phyloP scores from a whole-genome alignment of 352 stramenopile genomes.

The Phytophthora macrochlamydospora region DNA sequence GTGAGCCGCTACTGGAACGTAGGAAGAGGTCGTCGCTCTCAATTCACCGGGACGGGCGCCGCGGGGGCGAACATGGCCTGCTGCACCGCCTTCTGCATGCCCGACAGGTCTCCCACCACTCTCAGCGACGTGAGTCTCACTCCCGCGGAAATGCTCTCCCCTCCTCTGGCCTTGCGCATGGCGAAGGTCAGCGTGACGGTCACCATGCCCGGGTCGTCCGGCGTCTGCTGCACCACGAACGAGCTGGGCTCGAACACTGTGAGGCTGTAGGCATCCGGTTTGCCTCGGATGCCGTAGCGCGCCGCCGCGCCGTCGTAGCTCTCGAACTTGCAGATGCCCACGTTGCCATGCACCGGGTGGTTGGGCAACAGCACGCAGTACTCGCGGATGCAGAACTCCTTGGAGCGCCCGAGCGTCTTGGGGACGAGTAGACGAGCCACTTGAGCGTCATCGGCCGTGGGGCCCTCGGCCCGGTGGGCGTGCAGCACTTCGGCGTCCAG shows the following conservation, averaged over 20 bases:
- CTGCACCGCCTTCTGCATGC: constrained; percentile 71
- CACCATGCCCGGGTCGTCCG: constrained; percentile 63
- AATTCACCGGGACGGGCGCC: neutral
- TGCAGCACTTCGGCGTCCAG: constrained; percentile 84
- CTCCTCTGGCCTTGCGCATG: constrained; percentile 76
- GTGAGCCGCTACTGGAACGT: too few relatives aligned
- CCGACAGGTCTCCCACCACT: constrained; percentile 57
- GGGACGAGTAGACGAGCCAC: constrained; percentile 80
- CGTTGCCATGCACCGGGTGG: constrained; percentile 61
- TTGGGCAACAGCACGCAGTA: constrained; percentile 71
- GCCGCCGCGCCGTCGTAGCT: constrained; percentile 83
- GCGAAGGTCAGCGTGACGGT: constrained; percentile 76
- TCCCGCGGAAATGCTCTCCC: constrained; percentile 70
- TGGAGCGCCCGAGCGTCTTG: constrained; percentile 80
- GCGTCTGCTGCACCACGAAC: constrained; percentile 73
- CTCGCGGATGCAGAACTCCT: constrained; percentile 85
- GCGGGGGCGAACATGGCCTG: constrained; percentile 73
- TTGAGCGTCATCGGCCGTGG: constrained; percentile 75
- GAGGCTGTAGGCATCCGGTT: constrained; percentile 78
- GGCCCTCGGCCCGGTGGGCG: constrained; percentile 39
- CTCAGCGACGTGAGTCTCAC: constrained; percentile 70
- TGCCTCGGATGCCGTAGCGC: constrained; percentile 71
- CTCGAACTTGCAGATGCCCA: constrained; percentile 80
- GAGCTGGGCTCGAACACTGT: constrained; percentile 80
- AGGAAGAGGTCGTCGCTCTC: too few relatives aligned